A percentile compares a stretch with the other conserved stretches of the same genome.
Evolutionary conservation across 2,329 filamentous ascomycete species (phyloP).

Genomic region (Cladophialophora exuberans): DNA sequence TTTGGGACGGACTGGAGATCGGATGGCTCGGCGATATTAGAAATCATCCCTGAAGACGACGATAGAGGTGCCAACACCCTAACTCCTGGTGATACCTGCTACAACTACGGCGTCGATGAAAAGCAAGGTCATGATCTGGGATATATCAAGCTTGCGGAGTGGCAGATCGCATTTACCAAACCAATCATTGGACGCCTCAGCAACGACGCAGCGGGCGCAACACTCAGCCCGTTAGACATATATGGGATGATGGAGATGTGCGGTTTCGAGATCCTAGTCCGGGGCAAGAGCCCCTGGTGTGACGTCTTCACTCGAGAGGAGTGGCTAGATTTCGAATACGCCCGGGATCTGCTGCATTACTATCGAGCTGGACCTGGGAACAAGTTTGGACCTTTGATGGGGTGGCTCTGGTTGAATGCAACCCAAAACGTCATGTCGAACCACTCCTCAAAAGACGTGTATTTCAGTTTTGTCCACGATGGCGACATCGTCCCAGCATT

Average conservation of each 20-base stretch:
- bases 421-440: constrained; percentile 54
- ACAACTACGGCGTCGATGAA: constrained; percentile 42
- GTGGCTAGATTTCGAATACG: constrained; percentile 61
- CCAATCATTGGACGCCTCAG: constrained; percentile 50
- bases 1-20: constrained; percentile 56
- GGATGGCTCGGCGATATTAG: constrained; percentile 42
- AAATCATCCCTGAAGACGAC: constrained; percentile 57
- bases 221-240: constrained; percentile 52
- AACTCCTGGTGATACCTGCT: constrained; percentile 56
- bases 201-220: constrained; percentile 47
- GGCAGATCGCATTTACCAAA: constrained; percentile 52
- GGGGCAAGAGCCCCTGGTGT: constrained; percentile 60
- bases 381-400: constrained; percentile 57
- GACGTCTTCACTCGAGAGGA: constrained; percentile 58
- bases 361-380: constrained; percentile 63
- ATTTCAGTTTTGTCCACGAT: constrained; percentile 64
- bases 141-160: constrained; percentile 50
- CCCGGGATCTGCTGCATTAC: constrained; percentile 61
- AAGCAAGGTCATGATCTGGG: constrained; percentile 55
- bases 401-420: constrained; percentile 62
- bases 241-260: constrained; percentile 62
- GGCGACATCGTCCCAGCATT: constrained; percentile 62
- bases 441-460: constrained; percentile 47
- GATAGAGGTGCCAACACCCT: constrained; percentile 58
- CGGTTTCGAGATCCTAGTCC: constrained; percentile 60